Evolutionary conservation across 75 land plant species (phyloP), one percentile per base, ranked within the genome.

Genomic region (Isoetes taiwanensis): DNA sequence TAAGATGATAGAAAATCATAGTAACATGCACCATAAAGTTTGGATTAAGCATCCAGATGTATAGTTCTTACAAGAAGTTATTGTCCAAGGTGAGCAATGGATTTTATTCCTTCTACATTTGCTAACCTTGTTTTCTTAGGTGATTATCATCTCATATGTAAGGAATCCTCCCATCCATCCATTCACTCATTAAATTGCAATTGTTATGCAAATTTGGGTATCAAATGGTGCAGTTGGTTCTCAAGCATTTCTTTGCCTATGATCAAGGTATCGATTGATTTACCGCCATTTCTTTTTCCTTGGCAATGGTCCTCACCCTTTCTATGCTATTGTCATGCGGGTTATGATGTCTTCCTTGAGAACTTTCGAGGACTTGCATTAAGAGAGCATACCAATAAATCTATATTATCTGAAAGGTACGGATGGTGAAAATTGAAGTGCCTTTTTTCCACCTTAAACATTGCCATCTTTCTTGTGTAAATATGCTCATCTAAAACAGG

Each of bases 161-260:
- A n/a, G n/a, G n/a, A n/a, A n/a, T n/a, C n/a, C n/a, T n/a, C n/a
- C n/a, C n/a, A n/a, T n/a, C n/a, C n/a, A n/a, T n/a, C n/a, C n/a
- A n/a, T n/a, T n/a, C n/a, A n/a, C n/a, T n/a, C n/a, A n/a, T n/a
- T n/a, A n/a, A n/a, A n/a, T n/a, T n/a, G n/a, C n/a, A n/a, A n/a
- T n/a, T n/a, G n/a, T n/a, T n/a, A n/a, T n/a, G n/a, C 62, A 26
- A 71, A 94, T 96, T 2, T 94, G 99, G 99, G 96, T 94, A 32
- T 94, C 99, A 43, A 94, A 85, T 82, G 99, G 99, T 29, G 87
- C 89, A 46, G 96, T 94, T 60, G 99, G 99, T 52, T 94, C 99
- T 50, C 99, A 94, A 52, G 99, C 99, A 39, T 94, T 89, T 76
- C 96, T n/a, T 96, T 26, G 99, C 99, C n/a, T 90, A 53, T 80